A percentile compares a stretch with the other conserved stretches of the same genome.
Conservation (phyloP, 129 eudicot genomes). For the Kitagawia praeruptora region DNA sequence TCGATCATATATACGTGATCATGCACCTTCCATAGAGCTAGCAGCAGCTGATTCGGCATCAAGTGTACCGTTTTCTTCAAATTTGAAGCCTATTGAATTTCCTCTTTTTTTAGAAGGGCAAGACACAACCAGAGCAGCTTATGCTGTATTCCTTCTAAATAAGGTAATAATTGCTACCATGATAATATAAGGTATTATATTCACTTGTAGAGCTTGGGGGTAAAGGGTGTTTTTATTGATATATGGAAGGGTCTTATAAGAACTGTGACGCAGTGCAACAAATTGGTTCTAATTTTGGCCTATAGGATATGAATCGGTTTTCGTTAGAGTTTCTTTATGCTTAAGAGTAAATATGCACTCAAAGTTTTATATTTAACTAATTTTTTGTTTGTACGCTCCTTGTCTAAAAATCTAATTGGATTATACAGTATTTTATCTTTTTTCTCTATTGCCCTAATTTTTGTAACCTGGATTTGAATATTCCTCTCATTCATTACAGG, state of each 20-base stretch:
- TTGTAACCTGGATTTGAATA: not conserved
- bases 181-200: not conserved
- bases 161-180: constrained; percentile 44
- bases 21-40: constrained; percentile 69
- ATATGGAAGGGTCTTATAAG: not conserved
- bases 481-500: constrained; percentile 34
- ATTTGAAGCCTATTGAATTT: constrained; percentile 64
- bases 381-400: not conserved
- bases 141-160: constrained; percentile 90
- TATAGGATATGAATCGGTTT: not conserved
- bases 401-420: not conserved
- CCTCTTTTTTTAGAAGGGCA: constrained; percentile 97
- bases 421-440: not conserved
- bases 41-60: constrained; percentile 41
- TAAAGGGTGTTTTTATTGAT: not conserved
- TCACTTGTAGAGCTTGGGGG: not conserved
- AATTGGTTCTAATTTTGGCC: not conserved
- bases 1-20: constrained; percentile 85
- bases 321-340: not conserved
- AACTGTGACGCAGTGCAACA: not conserved
- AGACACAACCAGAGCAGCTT: constrained; percentile 95
- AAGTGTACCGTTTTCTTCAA: constrained; percentile 31
- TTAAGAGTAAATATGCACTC: not conserved
- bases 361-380: not conserved
- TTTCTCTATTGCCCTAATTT: not conserved